phyloP scores from a whole-genome alignment of 306 rosid genomes.

The Begonia peltatifolia region DNA sequence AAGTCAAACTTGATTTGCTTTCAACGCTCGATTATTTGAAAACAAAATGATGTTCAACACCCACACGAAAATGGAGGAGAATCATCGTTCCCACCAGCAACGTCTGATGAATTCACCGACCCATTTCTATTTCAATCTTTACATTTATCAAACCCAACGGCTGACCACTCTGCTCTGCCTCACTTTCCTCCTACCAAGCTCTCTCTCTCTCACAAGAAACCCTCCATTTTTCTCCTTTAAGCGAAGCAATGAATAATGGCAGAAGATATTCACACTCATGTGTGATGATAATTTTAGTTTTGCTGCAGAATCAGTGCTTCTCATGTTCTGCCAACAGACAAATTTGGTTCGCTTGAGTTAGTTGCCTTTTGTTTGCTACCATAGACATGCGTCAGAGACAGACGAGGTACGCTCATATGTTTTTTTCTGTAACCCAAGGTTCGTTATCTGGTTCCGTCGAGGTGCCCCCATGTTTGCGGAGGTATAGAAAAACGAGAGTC shows the following conservation, averaged over 20 bases:
- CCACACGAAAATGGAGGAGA: too few species aligned
- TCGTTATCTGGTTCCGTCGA: constrained; percentile 6
- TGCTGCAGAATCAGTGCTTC: constrained; percentile 15
- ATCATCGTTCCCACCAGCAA: constrained; percentile 27
- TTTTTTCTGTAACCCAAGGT: constrained; percentile 12
- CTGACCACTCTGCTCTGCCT: constrained; percentile 3
- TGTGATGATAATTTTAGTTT: too few species aligned
- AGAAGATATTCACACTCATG: constrained; percentile 2
- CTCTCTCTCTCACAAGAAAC: constrained; percentile 2
- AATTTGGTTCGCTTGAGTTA: too few species aligned
- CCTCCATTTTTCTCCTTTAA: not conserved
- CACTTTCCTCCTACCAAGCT: not conserved
- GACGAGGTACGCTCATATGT: constrained; percentile 38
- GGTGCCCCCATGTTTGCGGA: constrained; percentile 12
- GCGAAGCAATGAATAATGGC: constrained; percentile 1
- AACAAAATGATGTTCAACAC: too few species aligned
- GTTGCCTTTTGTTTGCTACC: constrained; percentile 1
- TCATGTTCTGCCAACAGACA: too few species aligned
- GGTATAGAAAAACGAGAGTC: not conserved
- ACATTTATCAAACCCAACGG: constrained; percentile 36
- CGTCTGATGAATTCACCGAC: constrained; percentile 43
- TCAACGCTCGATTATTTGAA: too few species aligned
- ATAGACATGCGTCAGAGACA: constrained; percentile 16
- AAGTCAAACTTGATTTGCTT: too few species aligned
- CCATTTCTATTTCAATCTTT: constrained; percentile 13